Base-by-base conservation (phyloP, 2,329 filamentous ascomycete genomes). In the Grosmannia serpens region DNA sequence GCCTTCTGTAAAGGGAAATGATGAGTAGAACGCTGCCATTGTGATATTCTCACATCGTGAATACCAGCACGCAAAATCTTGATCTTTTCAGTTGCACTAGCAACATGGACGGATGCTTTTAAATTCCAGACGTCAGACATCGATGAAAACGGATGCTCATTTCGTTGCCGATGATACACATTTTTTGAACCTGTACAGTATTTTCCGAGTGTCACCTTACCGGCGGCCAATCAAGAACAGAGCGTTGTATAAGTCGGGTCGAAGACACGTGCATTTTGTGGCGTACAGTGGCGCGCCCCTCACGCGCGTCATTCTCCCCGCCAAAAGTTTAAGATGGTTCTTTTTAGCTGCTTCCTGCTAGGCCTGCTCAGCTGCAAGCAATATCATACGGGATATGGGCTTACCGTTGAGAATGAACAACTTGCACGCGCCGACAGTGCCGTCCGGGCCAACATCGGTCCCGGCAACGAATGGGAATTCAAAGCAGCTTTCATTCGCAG, bases 361-460 rank as follows among this genome's bases (percentile, higher is more conserved):
- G 24, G 33, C 5, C 13, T 17, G 13, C 29, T 31, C 27, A 20
- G 17, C 24, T 15, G 20, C 17, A 55, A n/a, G 33, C 17, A 17
- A 10, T 13, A 13, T 15, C n/a, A 11, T 9, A 13, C 38, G 44
- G 17, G 59, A 46, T 60, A 70, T 70, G 68, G 69, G 68, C 60
- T 65, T 70, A 61, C 70, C 66, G 58, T 68, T 71, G 62, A 72
- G 68, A 65, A 83, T 83, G 80, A 72, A 76, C 63, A 82, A 77
- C 65, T 67, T 84, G 56, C 80, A 83, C 66, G 80, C 81, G 61
- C 81, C 80, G 2, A 83, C 80, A 11, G 74, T 84, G 64, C 79
- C 86, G 59, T 91, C 91, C 49, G 91, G 91, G 61, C 88, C 89
- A 38, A 86, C 85, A 11, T 86, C 85, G 59, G 79, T 78, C 31